Percentiles rank a stretch among this genome's conserved stretches.
These are phyloP conservation scores for Clavispora phyllophila DNA, from an alignment of 805 yeast species.

Conservation along the genomic window DNA sequence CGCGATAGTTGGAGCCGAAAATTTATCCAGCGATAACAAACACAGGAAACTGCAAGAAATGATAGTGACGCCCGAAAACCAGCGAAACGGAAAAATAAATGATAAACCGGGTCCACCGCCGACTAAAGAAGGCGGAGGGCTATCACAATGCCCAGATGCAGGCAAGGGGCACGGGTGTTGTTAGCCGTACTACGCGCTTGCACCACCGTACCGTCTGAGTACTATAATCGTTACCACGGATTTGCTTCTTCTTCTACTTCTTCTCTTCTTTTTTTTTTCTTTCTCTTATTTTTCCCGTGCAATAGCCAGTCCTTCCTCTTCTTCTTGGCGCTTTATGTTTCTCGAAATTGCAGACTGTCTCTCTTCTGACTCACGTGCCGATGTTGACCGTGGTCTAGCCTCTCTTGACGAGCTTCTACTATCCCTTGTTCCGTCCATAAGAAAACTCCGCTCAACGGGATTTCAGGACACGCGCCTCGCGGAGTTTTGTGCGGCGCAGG, in stretches of 20 bases:
- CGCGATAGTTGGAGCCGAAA: too few species aligned
- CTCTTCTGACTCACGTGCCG: constrained; percentile 2
- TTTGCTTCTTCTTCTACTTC: too few species aligned
- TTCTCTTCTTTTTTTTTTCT: neutral
- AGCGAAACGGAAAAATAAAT: too few species aligned
- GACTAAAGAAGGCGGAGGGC: neutral
- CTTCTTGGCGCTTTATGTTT: neutral
- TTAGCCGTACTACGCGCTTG: neutral
- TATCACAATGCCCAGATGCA: neutral
- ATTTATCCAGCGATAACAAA: too few species aligned
- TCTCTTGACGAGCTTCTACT: constrained; percentile 7
- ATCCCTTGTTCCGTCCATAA: constrained; percentile 9
- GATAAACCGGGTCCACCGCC: too few species aligned
- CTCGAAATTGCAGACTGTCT: constrained; percentile 2
- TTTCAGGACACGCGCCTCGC: constrained; percentile 7
- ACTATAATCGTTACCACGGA: too few species aligned
- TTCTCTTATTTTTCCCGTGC: too few species aligned
- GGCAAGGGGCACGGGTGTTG: neutral
- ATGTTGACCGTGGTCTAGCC: constrained; percentile 6
- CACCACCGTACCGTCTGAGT: too few species aligned
- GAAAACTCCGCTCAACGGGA: constrained; percentile 6
- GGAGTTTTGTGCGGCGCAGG: constrained; percentile 44
- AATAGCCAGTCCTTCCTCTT: too few species aligned
- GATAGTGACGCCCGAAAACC: too few species aligned
- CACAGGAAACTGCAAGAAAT: too few species aligned